These are phyloP conservation scores for Aspergillus alliaceus DNA, from an alignment of 2,329 filamentous ascomycete genomes.

Conservation along the genomic window DNA sequence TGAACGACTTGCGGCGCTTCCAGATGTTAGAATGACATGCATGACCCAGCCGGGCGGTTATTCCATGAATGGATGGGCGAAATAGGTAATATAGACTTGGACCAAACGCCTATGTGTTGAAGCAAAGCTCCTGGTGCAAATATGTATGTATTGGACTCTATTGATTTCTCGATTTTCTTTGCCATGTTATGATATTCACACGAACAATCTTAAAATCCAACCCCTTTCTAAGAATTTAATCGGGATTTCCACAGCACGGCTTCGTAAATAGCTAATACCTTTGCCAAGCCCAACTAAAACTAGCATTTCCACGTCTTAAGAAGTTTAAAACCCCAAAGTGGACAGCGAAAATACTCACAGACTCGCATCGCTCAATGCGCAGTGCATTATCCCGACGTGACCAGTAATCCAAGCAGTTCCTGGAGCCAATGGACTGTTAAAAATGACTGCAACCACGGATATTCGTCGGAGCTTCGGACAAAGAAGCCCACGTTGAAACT, in stretches of 20 bases:
- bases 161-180: too few relatives aligned
- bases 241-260: background rate
- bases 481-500: constrained; percentile 52
- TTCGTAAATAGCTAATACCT: background rate
- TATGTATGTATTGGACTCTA: too few relatives aligned
- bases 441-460: constrained; percentile 39
- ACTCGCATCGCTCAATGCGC: background rate
- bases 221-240: background rate
- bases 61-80: background rate
- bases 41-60: background rate
- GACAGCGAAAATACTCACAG: background rate
- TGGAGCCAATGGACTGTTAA: background rate
- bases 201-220: too few relatives aligned
- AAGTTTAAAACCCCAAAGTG: background rate
- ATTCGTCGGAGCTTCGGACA: constrained; percentile 43
- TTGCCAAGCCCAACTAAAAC: background rate
- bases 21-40: background rate
- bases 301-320: background rate
- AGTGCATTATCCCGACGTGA: background rate
- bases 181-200: too few relatives aligned
- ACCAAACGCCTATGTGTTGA: background rate
- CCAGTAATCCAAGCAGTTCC: constrained; percentile 1
- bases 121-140: too few relatives aligned
- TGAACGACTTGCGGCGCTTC: background rate
- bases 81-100: background rate